Conservation (phyloP, 306 rosid genomes). For the Prunus armeniaca region DNA sequence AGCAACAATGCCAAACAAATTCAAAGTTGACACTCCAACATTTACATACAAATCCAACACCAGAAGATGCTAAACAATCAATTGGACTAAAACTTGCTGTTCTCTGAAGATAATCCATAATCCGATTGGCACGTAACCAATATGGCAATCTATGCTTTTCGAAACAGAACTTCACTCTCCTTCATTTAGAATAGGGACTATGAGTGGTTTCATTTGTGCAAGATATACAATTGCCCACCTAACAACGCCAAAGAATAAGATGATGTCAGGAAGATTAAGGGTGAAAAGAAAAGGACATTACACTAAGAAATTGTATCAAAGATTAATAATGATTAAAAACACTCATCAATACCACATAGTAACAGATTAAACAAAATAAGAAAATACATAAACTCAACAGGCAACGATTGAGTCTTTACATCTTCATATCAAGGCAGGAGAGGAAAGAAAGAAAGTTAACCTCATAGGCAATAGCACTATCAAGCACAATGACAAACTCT, state of each 20-base stretch:
- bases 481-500: not conserved
- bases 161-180: slow-evolving; percentile 46
- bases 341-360: not conserved
- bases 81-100: slow-evolving; percentile 32
- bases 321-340: not conserved
- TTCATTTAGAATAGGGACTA: slow-evolving; percentile 73
- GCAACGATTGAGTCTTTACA: not conserved
- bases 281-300: not conserved
- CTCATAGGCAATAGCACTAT: not conserved
- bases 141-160: slow-evolving; percentile 20
- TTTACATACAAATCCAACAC: slow-evolving; percentile 41
- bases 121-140: slow-evolving; percentile 22
- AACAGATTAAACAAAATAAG: not conserved
- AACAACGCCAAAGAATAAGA: slow-evolving; percentile 21
- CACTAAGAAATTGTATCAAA: not conserved
- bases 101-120: slow-evolving; percentile 30
- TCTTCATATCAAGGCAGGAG: not conserved
- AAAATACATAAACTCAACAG: not conserved
- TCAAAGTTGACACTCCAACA: slow-evolving; percentile 34
- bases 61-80: slow-evolving; percentile 31
- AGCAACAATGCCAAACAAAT: slow-evolving; percentile 29
- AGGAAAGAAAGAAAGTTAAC: not conserved
- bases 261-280: not conserved
- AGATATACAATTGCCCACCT: slow-evolving; percentile 96
- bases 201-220: slow-evolving; percentile 92